Base-by-base conservation (phyloP, 208 protist species). In the Wallacemonas sp. region DNA sequence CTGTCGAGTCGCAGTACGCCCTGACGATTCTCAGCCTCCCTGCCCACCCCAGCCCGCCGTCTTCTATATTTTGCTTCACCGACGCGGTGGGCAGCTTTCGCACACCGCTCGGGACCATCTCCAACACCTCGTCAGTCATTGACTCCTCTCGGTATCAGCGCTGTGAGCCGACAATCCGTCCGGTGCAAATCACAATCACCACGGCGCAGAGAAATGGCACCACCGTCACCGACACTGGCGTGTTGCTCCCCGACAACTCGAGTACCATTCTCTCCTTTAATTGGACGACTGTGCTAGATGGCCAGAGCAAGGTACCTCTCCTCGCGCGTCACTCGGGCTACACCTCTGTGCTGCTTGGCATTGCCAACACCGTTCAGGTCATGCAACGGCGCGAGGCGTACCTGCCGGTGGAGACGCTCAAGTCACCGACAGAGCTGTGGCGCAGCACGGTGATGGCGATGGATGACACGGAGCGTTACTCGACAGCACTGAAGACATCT, bases 271-370 rank as follows among this genome's bases (percentile, higher is more conserved):
- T 36, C 0, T 21, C 36, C 36, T 12, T 33, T 22, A 68, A 67
- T 26, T 54, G 31, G 21, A 49, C 41, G n/a, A 73, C 77, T 1
- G 38, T 79, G 1, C 47, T 79, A n/a, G 69, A 78, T 59, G 71
- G 72, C 22, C 30, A 59, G 24, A 63, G 70, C 2, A 60, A 65
- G 19, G 68, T 66, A 17, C 62, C 72, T 21, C 21, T 68, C 17
- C 62, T 83, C 14, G 66, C 31, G 31, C 77, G 72, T 1, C 55
- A 62, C 62, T 62, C 56, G 26, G 72, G 61, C 39, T 73, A 68
- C 58, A 79, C 77, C 1, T 65, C 66, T 2, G 54, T 79, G 15
- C 69, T 82, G 1, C 65, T 77, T 34, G 54, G 49, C 4, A 15
- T 70, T 17, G 56, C 66, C 21, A 54, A 33, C 2, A 36, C 44